phyloP scores from a whole-genome alignment of 371 early-diverging fungal genomes.

The Chytridium lagenaria region DNA sequence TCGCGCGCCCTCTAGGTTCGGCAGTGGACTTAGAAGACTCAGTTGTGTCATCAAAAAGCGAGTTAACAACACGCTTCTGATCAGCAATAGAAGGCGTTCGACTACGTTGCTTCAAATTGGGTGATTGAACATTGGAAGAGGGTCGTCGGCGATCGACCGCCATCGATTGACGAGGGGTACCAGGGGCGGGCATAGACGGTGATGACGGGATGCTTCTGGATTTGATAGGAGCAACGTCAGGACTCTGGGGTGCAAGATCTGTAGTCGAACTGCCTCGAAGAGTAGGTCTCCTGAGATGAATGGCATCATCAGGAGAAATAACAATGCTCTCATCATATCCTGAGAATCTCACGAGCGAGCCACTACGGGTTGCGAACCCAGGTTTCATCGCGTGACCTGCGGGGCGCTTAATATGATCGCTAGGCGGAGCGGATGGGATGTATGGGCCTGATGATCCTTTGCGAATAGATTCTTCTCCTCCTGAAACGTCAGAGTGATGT shows the following conservation, averaged over 20 bases:
- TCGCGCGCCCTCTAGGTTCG: background rate
- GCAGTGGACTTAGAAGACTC: background rate
- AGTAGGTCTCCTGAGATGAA: background rate
- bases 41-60: background rate
- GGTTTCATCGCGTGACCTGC: background rate
- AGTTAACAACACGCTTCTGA: slow-evolving; percentile 3
- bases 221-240: background rate
- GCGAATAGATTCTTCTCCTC: background rate
- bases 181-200: background rate
- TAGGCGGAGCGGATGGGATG: background rate
- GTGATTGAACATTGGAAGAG: background rate
- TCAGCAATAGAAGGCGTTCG: background rate
- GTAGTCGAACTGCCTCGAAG: background rate
- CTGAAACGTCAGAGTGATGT: background rate
- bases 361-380: slow-evolving; percentile 10
- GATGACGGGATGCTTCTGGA: background rate
- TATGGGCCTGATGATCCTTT: background rate
- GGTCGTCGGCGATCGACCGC: background rate
- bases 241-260: background rate
- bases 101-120: background rate
- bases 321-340: background rate
- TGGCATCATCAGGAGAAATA: slow-evolving; percentile 2
- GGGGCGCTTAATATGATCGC: no score
- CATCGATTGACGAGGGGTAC: background rate
- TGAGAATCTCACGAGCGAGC: slow-evolving; percentile 6